Evolutionary conservation across 169 alveolate species (phyloP), one percentile per base, ranked within the genome.

Genomic region (Cryptosporidium felis): DNA sequence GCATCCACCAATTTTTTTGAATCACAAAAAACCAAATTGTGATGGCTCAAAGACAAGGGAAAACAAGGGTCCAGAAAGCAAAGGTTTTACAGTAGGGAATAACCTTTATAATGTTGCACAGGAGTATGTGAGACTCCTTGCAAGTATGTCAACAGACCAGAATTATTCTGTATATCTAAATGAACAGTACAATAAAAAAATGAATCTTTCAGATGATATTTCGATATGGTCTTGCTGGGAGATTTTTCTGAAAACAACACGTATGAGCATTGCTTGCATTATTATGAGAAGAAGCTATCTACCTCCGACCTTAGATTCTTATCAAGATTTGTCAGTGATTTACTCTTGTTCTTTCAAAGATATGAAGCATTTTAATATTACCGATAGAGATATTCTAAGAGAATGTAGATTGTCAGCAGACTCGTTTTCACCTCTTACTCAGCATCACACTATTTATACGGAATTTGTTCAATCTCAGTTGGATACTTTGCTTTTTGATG

Each of bases 171-270:
- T 74, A 40, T 74, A 74, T 21, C 8, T 53, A 3, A 74, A 74
- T 58, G 44, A 49, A 6, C 49, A 74, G 23, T 74, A 74, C 21
- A 53, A 21, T 23, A 74, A 74, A 34, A 74, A 74, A 53, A 74
- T 74, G 85, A 74, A 74, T 40, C 58, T 74, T 14, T 74, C 85
- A 9, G 85, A 74, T n/a, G 85, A 74, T 21, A 74, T 74, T 51
- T 47, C 85, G 14, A 74, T 67, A 9, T 74, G 85, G 85, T 38
- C 49, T 74, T 49, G 74, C 26, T 74, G 85, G 85, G 85, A 74
- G 53, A 21, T 74, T 30, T 74, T 38, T 21, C 32, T 74, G 51
- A 74, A 74, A 41, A 74, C 85, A 5, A 30, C 66, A 16, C n/a
- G 61, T 23, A 41, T 26, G 40, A 56, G 74, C 12, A 74, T 74